A percentile compares a stretch with the other conserved stretches of the same genome.
phyloP scores from a whole-genome alignment of 1,139 yeast species.

The Taphrina wiesneri region DNA sequence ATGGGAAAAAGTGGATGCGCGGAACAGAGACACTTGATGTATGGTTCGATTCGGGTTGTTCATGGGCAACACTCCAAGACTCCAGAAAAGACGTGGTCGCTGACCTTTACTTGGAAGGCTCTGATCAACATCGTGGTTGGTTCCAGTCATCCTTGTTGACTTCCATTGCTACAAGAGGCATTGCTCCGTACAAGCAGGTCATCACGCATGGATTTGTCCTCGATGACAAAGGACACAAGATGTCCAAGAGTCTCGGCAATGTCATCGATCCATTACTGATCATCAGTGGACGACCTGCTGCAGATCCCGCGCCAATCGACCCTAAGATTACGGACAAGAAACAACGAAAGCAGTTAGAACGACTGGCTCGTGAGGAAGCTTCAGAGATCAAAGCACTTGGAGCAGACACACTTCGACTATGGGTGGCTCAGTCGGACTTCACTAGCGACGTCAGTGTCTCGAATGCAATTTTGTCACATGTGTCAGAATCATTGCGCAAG shows the following conservation, averaged over 20 bases:
- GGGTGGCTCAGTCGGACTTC: slow-evolving; percentile 89
- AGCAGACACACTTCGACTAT: slow-evolving; percentile 83
- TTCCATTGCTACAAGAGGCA: slow-evolving; percentile 54
- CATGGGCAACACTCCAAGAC: slow-evolving; percentile 69
- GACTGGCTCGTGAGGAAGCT: slow-evolving; percentile 20
- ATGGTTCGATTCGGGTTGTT: slow-evolving; percentile 97
- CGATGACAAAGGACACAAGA: slow-evolving; percentile 81
- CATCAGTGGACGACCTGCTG: slow-evolving; percentile 55
- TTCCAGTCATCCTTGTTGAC: slow-evolving; percentile 90
- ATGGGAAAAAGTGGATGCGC: slow-evolving; percentile 54
- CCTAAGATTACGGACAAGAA: slow-evolving; percentile 50
- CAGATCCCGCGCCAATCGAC: not conserved
- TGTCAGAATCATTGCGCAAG: slow-evolving; percentile 77
- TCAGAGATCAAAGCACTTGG: slow-evolving; percentile 53
- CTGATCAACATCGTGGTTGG: slow-evolving; percentile 99
- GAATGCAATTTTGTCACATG: slow-evolving; percentile 68
- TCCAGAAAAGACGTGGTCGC: slow-evolving; percentile 51
- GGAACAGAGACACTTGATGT: slow-evolving; percentile 96
- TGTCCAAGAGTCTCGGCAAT: slow-evolving; percentile 93
- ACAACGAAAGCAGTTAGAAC: slow-evolving; percentile 53
- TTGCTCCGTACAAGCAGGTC: slow-evolving; percentile 70
- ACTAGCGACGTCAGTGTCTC: slow-evolving; percentile 78
- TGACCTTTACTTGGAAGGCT: slow-evolving; percentile 86
- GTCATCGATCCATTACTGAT: slow-evolving; percentile 66
- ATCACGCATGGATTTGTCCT: slow-evolving; percentile 92